These are phyloP conservation scores for Crucihimalaya himalaica DNA, from an alignment of 345 rosid species.

Conservation along the genomic window DNA sequence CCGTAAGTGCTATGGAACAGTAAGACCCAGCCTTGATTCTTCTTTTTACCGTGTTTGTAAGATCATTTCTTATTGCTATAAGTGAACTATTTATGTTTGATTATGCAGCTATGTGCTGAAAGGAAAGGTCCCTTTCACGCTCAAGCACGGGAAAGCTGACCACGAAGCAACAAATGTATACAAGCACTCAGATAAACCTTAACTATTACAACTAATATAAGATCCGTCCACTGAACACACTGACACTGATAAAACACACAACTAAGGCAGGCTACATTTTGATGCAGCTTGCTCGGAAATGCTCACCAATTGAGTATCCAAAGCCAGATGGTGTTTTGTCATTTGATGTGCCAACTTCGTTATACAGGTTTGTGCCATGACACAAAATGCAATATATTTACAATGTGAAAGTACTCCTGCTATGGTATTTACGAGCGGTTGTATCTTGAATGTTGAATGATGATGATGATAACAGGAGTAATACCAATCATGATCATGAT, in stretches of 20 bases:
- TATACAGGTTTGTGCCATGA: slow-evolving; percentile 68
- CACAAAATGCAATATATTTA: neutral
- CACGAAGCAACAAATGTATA: slow-evolving; percentile 78
- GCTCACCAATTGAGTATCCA: slow-evolving; percentile 70
- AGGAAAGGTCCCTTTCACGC: slow-evolving; percentile 75
- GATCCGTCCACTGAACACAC: neutral
- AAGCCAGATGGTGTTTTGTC: slow-evolving; percentile 88
- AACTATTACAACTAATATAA: neutral
- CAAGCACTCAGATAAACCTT: neutral
- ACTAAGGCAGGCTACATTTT: neutral
- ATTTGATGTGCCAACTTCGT: slow-evolving; percentile 84
- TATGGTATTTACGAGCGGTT: neutral
- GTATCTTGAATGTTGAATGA: neutral
- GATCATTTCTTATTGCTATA: slow-evolving; percentile 14
- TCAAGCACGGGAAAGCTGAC: slow-evolving; percentile 91
- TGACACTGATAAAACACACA: neutral
- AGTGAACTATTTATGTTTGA: slow-evolving; percentile 18
- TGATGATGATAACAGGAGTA: slow-evolving; percentile 64
- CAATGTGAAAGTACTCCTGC: neutral
- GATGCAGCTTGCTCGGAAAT: slow-evolving; percentile 65
- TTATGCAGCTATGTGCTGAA: slow-evolving; percentile 70
- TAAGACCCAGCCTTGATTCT: slow-evolving; percentile 46
- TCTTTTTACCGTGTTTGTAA: slow-evolving; percentile 1
- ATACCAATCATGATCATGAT: slow-evolving; percentile 92
- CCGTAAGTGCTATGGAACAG: slow-evolving; percentile 78